Evolutionary conservation across 495 filamentous ascomycete genomes (phyloP), one percentile per base, ranked within the genome.

Genomic region (Glarea lozoyensis): DNA sequence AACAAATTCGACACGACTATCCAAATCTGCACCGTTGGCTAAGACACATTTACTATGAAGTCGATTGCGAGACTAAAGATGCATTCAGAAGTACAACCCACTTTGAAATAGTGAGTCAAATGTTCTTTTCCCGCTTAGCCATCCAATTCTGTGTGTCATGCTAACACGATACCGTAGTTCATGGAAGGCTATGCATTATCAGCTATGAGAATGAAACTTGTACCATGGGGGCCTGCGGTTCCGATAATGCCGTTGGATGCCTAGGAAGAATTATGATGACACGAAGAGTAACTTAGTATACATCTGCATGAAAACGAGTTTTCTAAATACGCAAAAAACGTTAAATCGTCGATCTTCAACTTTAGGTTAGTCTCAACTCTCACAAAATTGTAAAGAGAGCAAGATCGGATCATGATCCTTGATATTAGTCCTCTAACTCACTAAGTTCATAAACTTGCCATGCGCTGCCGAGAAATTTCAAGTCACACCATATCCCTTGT

Each of bases 141-240:
- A 29, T 7, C n/a, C n/a, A n/a, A 29, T 29, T 29, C 7, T 29
- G n/a, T 29, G n/a, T 29, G 25, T 7, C 7, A 29, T 7, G n/a
- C 25, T 29, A 29, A 29, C 25, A 7, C n/a, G 25, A 7, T 29
- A n/a, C n/a, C 25, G 25, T 7, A 29, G 25, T 29, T 29, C 25
- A 29, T 29, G 25, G 25, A 29, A 29, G 25, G 25, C 7, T 29
- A 29, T 29, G 25, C 25, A n/a, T 7, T 29, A 29, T 29, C 25
- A 7, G 25, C 25, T 7, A 29, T 29, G 25, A 29, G 25, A n/a
- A 29, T 29, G 25, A 29, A 29, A n/a, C 25, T 64, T n/a, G 43
- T 64, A 1, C 61, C 61, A 0, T 37, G 33, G 7, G 61, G 59
- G 0, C 61, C 59, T 1, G 45, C 47, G 0, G 53, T 62, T 12